Percentiles rank a stretch among this genome's conserved stretches.
phyloP scores from a whole-genome alignment of 2,329 filamentous ascomycete species.

The Shiraia bambusicola region DNA sequence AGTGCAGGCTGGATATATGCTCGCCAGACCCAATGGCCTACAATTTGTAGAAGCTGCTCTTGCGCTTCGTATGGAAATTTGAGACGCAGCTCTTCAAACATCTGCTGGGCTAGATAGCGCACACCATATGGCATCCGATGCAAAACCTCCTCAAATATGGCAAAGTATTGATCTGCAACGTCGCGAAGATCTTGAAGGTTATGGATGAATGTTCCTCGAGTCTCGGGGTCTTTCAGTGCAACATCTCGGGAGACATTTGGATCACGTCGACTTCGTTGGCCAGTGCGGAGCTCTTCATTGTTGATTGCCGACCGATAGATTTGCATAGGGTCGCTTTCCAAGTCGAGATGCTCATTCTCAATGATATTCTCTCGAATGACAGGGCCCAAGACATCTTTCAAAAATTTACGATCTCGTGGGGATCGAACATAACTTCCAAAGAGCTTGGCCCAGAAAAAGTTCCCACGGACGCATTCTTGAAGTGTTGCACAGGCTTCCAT shows the following conservation, averaged over 20 bases:
- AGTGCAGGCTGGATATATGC: conserved; percentile 90
- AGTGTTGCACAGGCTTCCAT: conserved; percentile 71
- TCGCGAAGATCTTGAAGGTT: conserved; percentile 92
- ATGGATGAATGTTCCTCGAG: conserved; percentile 87
- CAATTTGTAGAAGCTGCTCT: conserved; percentile 75
- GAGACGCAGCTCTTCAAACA: conserved; percentile 73
- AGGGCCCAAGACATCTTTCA: conserved; percentile 81
- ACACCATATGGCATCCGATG: conserved; percentile 91
- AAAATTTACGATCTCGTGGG: conserved; percentile 86
- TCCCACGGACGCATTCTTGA: conserved; percentile 84
- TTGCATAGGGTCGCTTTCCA: conserved; percentile 96
- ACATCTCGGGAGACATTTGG: conserved; percentile 86
- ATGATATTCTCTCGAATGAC: conserved; percentile 90
- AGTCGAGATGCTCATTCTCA: conserved; percentile 83
- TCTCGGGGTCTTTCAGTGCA: conserved; percentile 94
- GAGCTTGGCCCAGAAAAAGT: conserved; percentile 90
- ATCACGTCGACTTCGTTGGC: conserved; percentile 75
- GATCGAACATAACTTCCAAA: conserved; percentile 86
- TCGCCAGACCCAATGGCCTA: conserved; percentile 90
- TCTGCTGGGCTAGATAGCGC: conserved; percentile 82
- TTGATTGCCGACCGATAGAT: conserved; percentile 96
- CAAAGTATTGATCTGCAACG: conserved; percentile 88
- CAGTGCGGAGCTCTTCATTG: conserved; percentile 93
- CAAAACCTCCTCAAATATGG: conserved; percentile 76
- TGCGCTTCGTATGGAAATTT: conserved; percentile 80